Base-by-base conservation (phyloP, 208 protist genomes). In the Endotrypanum monterogeii region DNA sequence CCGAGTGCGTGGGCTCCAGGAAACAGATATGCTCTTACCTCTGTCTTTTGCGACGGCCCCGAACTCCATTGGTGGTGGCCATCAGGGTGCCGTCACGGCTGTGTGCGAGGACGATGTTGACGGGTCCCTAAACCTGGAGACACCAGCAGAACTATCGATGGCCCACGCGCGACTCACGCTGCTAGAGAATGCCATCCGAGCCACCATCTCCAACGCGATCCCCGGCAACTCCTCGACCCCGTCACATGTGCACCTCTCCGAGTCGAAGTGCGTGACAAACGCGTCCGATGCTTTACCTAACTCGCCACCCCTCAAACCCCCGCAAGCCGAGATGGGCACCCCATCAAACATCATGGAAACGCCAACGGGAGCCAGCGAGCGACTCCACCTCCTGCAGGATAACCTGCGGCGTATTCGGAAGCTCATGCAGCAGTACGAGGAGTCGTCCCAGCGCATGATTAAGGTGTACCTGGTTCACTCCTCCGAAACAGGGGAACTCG, bases 341-440 rank as follows among this genome's bases (percentile, higher is more conserved):
- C 28, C 14, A 20, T 37, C 44, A n/a, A 14, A 16, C 25, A 54
- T 37, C 44, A 68, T 68, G 63, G 63, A 39, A 25, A 41, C 73
- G 28, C 54, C 55, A 4, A 32, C 68, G 25, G 39, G 55, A 5
- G 52, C 55, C 52, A 73, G 54, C 35, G 73, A 76, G 35, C 78
- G 78, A 3, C 71, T 78, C 8, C 41, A 51, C 2, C 48, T 57
- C 25, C 68, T 83, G 63, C 63, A 76, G 46, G 78, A 78, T 16
- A 66, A 71, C 68, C 62, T 77, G 37, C 66, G 62, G 1, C 73
- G 67, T 32, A 73, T 81, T 51, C 71, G 74, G 25, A 71, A 37
- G 32, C 71, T 87, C 23, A 71, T 87, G 73, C 67, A 83, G 30
- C 67, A 78, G 44, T 87, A 84, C 79, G 79, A 83, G 35, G 54